phyloP scores from a whole-genome alignment of 1,284 basidiomycete species.

The Marasmius fiardii region DNA sequence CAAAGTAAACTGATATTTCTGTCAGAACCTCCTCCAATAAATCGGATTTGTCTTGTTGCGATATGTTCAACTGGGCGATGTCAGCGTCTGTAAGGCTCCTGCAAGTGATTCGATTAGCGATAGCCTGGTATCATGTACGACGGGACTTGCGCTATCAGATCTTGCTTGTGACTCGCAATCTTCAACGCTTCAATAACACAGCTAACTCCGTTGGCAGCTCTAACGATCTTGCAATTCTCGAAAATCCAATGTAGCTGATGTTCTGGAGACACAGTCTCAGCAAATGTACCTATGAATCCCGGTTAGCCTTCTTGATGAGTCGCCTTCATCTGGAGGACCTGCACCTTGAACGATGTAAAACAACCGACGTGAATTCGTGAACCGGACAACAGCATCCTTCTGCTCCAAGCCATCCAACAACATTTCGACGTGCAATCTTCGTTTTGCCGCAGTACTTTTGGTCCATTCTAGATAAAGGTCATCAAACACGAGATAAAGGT shows the following conservation, averaged over 20 bases:
- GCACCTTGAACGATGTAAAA: constrained; percentile 91
- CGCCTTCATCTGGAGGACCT: constrained; percentile 12
- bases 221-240: constrained; percentile 88
- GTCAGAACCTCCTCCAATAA: constrained; percentile 85
- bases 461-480: constrained; percentile 68
- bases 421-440: constrained; percentile 72
- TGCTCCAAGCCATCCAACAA: constrained; percentile 86
- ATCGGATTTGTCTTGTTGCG: constrained; percentile 68
- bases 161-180: constrained; percentile 87
- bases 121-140: constrained; percentile 5
- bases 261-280: constrained; percentile 86
- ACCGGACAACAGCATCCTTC: constrained; percentile 78
- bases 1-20: constrained; percentile 88
- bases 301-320: neutral
- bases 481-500: constrained; percentile 2
- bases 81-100: constrained; percentile 75
- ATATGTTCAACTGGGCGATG: constrained; percentile 64
- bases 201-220: constrained; percentile 81
- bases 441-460: constrained; percentile 53
- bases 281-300: constrained; percentile 74
- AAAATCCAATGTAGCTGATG: constrained; percentile 96
- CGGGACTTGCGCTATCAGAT: constrained; percentile 63
- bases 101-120: constrained; percentile 12
- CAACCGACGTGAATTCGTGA: constrained; percentile 82
- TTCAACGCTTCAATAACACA: constrained; percentile 87